These are phyloP conservation scores for Lactifluus subvellereus DNA, from an alignment of 768 basidiomycete species.

Conservation along the genomic window DNA sequence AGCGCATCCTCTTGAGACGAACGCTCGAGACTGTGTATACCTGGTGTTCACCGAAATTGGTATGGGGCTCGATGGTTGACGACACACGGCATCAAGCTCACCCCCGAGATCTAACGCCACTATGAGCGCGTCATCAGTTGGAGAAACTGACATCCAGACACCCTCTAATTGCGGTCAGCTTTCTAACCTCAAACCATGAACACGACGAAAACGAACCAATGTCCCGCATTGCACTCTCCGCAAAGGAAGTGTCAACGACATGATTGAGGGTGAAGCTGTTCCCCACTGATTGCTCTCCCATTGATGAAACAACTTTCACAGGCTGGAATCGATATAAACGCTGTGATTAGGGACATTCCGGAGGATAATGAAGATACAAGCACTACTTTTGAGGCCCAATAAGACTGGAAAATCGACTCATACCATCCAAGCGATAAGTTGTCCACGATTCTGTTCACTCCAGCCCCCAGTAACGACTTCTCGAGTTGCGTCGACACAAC, in stretches of 20 bases:
- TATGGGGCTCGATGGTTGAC: background rate
- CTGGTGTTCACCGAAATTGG: conserved; percentile 29
- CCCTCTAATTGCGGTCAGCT: conserved; percentile 37
- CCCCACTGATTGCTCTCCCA: conserved; percentile 65
- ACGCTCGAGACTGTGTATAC: conserved; percentile 59
- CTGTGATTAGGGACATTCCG: background rate
- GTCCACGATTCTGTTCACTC: conserved; percentile 53
- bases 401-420: conserved; percentile 57
- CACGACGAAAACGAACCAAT: conserved; percentile 33
- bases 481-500: conserved; percentile 47
- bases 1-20: conserved; percentile 60
- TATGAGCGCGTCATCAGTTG: conserved; percentile 47
- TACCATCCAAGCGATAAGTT: conserved; percentile 58
- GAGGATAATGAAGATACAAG: background rate
- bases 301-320: conserved; percentile 59
- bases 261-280: conserved; percentile 58
- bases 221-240: conserved; percentile 59
- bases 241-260: conserved; percentile 58
- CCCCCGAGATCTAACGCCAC: conserved; percentile 66
- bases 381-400: conserved; percentile 50
- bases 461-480: conserved; percentile 50
- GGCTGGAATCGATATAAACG: conserved; percentile 35
- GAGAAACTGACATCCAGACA: conserved; percentile 64
- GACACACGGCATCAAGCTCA: conserved; percentile 10
- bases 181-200: background rate